A percentile compares a stretch with the other conserved stretches of the same genome.
phyloP scores from a whole-genome alignment of 306 rosid species.

The Amphicarpaea edgeworthii region DNA sequence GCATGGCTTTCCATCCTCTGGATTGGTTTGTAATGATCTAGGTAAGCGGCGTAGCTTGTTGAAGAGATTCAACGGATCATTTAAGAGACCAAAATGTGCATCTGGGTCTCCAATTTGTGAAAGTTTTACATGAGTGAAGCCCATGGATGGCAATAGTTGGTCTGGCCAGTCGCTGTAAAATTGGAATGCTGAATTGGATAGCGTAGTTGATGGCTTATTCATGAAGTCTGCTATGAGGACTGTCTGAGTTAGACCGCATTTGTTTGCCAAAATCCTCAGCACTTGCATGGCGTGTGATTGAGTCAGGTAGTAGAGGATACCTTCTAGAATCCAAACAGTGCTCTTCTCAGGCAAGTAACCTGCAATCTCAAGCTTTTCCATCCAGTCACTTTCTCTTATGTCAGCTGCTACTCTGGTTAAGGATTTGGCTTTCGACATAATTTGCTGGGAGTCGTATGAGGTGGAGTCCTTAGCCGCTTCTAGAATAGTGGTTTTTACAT shows the following conservation, averaged over 20 bases:
- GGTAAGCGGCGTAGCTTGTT: constrained; percentile 90
- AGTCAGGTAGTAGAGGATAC: constrained; percentile 81
- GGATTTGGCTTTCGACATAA: constrained; percentile 66
- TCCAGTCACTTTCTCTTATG: constrained; percentile 80
- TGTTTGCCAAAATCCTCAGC: constrained; percentile 75
- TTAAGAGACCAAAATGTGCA: constrained; percentile 90
- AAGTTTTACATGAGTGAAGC: constrained; percentile 76
- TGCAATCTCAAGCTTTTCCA: constrained; percentile 80
- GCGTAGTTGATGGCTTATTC: constrained; percentile 88
- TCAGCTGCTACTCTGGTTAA: constrained; percentile 88
- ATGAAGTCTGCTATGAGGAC: constrained; percentile 92
- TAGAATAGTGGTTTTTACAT: constrained; percentile 73
- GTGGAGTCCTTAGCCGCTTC: constrained; percentile 76
- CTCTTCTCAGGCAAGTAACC: constrained; percentile 86
- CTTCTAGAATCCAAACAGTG: constrained; percentile 94
- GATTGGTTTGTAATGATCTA: constrained; percentile 79
- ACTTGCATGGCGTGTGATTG: constrained; percentile 85
- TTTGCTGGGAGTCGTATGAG: constrained; percentile 51
- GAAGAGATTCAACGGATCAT: constrained; percentile 81
- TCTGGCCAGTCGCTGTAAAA: constrained; percentile 99
- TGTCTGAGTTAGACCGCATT: constrained; percentile 72
- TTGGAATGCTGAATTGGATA: constrained; percentile 75
- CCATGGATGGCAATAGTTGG: constrained; percentile 91
- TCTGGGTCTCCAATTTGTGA: constrained; percentile 99
- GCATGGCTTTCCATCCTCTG: constrained; percentile 93